Conservation (phyloP, 2,329 filamentous ascomycete genomes). For the Alternaria arborescens region DNA sequence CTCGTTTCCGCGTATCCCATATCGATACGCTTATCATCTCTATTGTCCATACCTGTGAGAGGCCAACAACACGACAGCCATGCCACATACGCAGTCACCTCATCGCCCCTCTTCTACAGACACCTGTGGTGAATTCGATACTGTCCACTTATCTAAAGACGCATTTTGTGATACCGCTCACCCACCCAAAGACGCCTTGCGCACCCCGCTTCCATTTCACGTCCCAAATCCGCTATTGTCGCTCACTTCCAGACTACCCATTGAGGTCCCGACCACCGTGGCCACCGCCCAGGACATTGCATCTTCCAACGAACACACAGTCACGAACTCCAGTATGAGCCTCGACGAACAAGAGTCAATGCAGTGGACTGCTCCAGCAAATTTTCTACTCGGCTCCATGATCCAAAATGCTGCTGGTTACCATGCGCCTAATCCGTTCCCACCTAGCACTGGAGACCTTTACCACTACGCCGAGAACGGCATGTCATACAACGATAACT, state of each 20-base stretch:
- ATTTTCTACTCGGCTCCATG: slow-evolving; percentile 20
- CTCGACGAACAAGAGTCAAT: slow-evolving; percentile 25
- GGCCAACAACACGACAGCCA: slow-evolving; percentile 39
- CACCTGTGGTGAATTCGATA: slow-evolving; percentile 26
- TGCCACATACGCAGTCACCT: slow-evolving; percentile 44
- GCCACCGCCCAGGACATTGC: slow-evolving; percentile 22
- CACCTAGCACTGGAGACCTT: slow-evolving; percentile 10
- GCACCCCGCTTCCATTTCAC: slow-evolving; percentile 29
- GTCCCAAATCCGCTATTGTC: slow-evolving; percentile 23
- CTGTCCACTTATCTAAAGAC: slow-evolving; percentile 26
- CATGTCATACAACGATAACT: slow-evolving; percentile 33
- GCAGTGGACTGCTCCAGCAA: slow-evolving; percentile 34
- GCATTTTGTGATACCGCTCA: slow-evolving; percentile 27
- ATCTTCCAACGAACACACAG: slow-evolving; percentile 9
- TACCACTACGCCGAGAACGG: slow-evolving; percentile 33
- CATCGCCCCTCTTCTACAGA: slow-evolving; percentile 33
- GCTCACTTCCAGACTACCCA: slow-evolving; percentile 18
- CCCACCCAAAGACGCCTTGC: slow-evolving; percentile 27
- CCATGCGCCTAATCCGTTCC: slow-evolving; percentile 20
- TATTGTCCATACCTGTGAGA: slow-evolving; percentile 27
- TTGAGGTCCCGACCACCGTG: slow-evolving; percentile 23
- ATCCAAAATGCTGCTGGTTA: slow-evolving; percentile 23
- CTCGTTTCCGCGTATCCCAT: slow-evolving; percentile 25
- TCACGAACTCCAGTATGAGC: slow-evolving; percentile 21
- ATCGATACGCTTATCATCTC: slow-evolving; percentile 27